Base-by-base conservation (phyloP, 1,284 basidiomycete genomes). In the Sporisorium sorghi region DNA sequence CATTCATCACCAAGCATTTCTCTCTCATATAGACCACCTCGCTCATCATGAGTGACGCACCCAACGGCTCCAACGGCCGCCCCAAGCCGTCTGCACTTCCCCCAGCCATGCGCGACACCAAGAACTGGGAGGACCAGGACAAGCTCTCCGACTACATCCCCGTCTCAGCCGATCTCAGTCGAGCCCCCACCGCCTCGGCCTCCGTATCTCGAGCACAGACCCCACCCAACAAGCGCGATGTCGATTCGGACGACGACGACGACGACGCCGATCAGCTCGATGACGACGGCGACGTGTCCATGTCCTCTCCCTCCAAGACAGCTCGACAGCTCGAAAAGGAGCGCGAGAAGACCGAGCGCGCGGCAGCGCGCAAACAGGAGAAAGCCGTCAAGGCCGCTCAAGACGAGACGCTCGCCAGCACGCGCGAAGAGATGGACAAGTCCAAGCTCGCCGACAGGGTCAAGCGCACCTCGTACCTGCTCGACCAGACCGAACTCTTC, bases 401-500 rank as follows among this genome's bases (percentile, higher is more conserved):
- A 70, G 73, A 78, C 43, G 61, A 78, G 32, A 76, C 57, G 23
- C 73, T 82, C 30, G 67, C 68, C 44, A 68, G 58, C 52, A 80
- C 70, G n/a, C 74, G 82, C 23, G 65, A 76, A 21, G 71, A 78
- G 58, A 62, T 82, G 73, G 62, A 61, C 60, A 76, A 77, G 58
- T 64, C 74, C 66, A 83, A 84, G 70, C 73, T 78, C 32, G 78
- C 81, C 24, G 83, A 84, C 54, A 80, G 77, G 58, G 72, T 83
- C 67, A 84, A 84, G 73, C 63, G 83, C 3, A 83, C 80, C 72
- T 71, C 67, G 53, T 84, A 84, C 58, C 67, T 84, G 19, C 77
- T 84, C 33, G 83, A 79, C 26, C 83, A 84, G 72, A 84, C 83
- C 17, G 83, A 84, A 63, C 78, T 84, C 51, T 84, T 84, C 71